Evolutionary conservation across 805 yeast genomes (phyloP).

Genomic region (Pichia cephalocereana): DNA sequence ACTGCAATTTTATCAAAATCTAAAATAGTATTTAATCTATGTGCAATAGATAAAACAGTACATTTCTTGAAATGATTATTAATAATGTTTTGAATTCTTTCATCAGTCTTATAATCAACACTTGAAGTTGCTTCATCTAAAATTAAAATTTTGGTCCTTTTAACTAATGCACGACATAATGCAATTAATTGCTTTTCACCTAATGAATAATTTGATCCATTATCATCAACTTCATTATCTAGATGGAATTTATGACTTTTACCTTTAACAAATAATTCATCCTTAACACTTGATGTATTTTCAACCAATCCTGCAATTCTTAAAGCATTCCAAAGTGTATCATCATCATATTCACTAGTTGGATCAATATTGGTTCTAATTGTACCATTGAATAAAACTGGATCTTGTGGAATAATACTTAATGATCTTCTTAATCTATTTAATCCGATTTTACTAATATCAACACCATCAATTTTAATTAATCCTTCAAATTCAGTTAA

Average conservation of each 20-base stretch:
- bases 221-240: conserved; percentile 51
- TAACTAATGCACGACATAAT: conserved; percentile 61
- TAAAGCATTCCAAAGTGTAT: conserved; percentile 48
- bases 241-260: conserved; percentile 51
- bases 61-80: conserved; percentile 47
- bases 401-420: conserved; percentile 66
- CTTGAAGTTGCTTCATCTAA: conserved; percentile 74
- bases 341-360: conserved; percentile 41
- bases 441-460: conserved; percentile 43
- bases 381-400: conserved; percentile 53
- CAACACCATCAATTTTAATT: conserved; percentile 50
- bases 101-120: conserved; percentile 67
- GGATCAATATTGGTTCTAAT: conserved; percentile 58
- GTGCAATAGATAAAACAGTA: conserved; percentile 68
- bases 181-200: conserved; percentile 69
- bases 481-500: conserved; percentile 44
- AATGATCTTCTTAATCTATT: conserved; percentile 46
- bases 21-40: conserved; percentile 54
- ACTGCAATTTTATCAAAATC: conserved; percentile 52
- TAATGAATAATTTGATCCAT: conserved; percentile 59
- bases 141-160: conserved; percentile 50
- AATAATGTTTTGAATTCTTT: conserved; percentile 53
- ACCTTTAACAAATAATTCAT: conserved; percentile 23
- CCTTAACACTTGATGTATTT: conserved; percentile 25
- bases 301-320: conserved; percentile 46